A percentile compares a stretch with the other conserved stretches of the same genome.
These are phyloP conservation scores for Solanum acaule DNA, from an alignment of 257 asterid genomes.

Conservation along the genomic window DNA sequence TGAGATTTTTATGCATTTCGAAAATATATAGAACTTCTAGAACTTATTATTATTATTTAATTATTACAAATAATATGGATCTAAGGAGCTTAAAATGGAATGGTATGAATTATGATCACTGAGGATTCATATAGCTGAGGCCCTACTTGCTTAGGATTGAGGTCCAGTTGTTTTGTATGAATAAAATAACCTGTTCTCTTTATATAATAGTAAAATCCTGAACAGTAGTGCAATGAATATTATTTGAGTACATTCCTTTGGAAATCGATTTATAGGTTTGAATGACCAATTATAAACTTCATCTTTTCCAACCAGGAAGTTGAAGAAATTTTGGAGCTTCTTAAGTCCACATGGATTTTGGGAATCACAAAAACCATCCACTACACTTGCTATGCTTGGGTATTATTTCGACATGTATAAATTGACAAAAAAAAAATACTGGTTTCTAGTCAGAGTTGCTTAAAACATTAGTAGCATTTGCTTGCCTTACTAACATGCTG, in stretches of 20 bases:
- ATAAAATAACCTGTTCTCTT: background rate
- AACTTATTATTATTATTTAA: background rate
- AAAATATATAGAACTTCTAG: background rate
- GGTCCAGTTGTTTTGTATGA: background rate
- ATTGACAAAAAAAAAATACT: background rate
- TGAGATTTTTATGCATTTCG: background rate
- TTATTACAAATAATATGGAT: background rate
- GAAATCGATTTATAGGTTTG: background rate
- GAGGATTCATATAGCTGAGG: background rate
- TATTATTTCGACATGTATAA: conserved; percentile 79
- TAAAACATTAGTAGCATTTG: background rate
- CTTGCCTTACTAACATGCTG: background rate
- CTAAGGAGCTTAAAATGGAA: background rate
- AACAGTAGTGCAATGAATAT: background rate
- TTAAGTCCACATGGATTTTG: conserved; percentile 83
- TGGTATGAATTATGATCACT: background rate
- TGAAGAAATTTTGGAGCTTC: conserved; percentile 96
- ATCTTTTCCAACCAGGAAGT: conserved; percentile 56
- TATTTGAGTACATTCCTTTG: background rate
- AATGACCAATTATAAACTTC: background rate
- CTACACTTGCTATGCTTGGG: conserved; percentile 91
- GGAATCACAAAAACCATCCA: conserved; percentile 93
- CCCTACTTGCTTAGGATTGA: background rate
- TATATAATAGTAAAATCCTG: background rate
- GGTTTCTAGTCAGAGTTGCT: background rate